Evolutionary conservation across 106 monocot genomes (phyloP), one percentile per base, ranked within the genome.

Genomic region (Iris macrosiphon): DNA sequence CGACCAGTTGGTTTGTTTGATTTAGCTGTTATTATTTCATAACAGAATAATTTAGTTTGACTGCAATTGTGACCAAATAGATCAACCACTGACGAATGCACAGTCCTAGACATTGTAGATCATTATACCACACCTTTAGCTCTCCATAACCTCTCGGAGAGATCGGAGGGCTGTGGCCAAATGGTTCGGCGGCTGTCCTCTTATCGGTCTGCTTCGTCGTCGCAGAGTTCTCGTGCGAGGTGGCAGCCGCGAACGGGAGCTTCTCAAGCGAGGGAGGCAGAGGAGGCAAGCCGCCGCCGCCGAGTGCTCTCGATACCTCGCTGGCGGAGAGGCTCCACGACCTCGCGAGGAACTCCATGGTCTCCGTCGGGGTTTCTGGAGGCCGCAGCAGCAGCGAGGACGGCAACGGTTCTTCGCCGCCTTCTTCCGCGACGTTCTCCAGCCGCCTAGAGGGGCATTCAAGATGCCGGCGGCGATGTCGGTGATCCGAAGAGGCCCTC

Each of bases 371-470:
- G 3, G 69, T 69, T 45, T 76, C 69, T 10, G 75, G 64, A n/a
- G 50, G 64, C 15, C 26, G 22, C 26, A 27, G 14, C 28, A 7
- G 81, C 39, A 75, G 43, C 23, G 80, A 42, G 22, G 46, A 19
- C 17, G 51, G 23, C 0, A 35, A n/a, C 52, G 13, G 13, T 6
- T 29, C 7, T 6, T 14, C 15, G 21, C 10, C 21, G 7, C 23
- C 62, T 16, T 73, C 79, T 54, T 79, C 79, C 10, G 63, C 58
- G 7, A 79, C 69, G 68, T 63, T 63, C 50, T 78, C 78, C 16
- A 78, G 78, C 56, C 37, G 29, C 22, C 21, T n/a, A n/a, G n/a
- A n/a, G n/a, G n/a, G n/a, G n/a, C n/a, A n/a, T n/a, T n/a, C n/a
- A n/a, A n/a, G n/a, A n/a, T n/a, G n/a, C n/a, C n/a, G n/a, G n/a